phyloP scores from a whole-genome alignment of 306 rosid genomes.

The Fragaria vesca region DNA sequence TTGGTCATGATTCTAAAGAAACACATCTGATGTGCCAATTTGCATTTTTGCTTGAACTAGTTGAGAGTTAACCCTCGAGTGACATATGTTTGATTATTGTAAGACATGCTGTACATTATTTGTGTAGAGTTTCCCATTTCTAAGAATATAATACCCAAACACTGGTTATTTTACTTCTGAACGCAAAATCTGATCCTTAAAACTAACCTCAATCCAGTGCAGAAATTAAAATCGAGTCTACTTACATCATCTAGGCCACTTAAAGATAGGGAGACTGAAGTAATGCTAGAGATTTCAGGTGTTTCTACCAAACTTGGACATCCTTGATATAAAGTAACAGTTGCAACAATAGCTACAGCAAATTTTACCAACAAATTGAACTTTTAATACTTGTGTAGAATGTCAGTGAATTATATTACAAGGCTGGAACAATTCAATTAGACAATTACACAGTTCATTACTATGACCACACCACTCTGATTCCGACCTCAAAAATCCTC shows the following conservation, averaged over 20 bases:
- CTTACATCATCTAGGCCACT: too few relatives aligned
- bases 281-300: not conserved
- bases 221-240: too few relatives aligned
- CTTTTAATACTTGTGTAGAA: too few relatives aligned
- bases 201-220: not conserved
- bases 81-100: not conserved
- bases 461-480: too few relatives aligned
- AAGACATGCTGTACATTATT: not conserved
- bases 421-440: not conserved
- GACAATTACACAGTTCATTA: not conserved
- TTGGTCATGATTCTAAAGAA: constrained; percentile 2
- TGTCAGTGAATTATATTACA: not conserved
- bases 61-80: not conserved
- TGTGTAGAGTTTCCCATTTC: not conserved
- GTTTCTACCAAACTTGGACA: not conserved
- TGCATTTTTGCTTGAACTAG: not conserved
- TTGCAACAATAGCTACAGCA: not conserved
- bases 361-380: not conserved
- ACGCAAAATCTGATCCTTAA: not conserved
- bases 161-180: not conserved
- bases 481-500: too few relatives aligned
- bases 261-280: too few relatives aligned
- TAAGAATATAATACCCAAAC: not conserved
- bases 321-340: not conserved
- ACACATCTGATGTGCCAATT: not conserved